Evolutionary conservation across 345 rosid genomes (phyloP), one percentile per base, ranked within the genome.

Genomic region (Bruguiera sexangula): DNA sequence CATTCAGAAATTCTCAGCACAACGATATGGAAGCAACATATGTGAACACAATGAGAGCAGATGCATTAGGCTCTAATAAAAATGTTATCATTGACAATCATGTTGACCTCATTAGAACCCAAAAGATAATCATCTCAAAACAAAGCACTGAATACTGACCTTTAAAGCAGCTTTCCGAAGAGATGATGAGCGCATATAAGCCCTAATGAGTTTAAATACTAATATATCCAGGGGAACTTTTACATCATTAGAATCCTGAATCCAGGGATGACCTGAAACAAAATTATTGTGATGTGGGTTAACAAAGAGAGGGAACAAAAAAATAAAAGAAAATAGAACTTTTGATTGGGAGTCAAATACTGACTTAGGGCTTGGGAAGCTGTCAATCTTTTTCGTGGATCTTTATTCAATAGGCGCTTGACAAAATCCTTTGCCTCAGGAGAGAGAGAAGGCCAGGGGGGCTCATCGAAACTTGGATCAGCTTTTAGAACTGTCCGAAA

Each of bases 331-430:
- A 6, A 8, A 26, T 27, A 2, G 26, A 54, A 63, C 8, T 16
- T 46, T 26, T 15, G 11, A 46, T 30, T 29, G 51, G 0, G n/a
- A 20, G 62, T 29, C 55, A 27, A 30, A 76, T 69, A 82, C 91
- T 83, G 69, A 96, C 99, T 75, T 62, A 96, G 69, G 62, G 98
- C 99, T 82, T 96, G 98, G 72, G 96, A 88, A 50, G 99, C 97
- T 72, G 98, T 87, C 91, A 90, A 79, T 77, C 99, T 80, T 81
- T 86, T 96, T 43, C 98, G 73, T 16, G 96, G 94, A 71, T 96
- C 99, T 69, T 92, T 96, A 75, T 85, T 86, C 63, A 96, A 63
- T 53, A 96, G 67, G 58, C 90, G 82, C 79, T 82, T 90, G 64
- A 96, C 98, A 80, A 96, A 96, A 78, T 92, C 98, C 77, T 79